A percentile compares a stretch with the other conserved stretches of the same genome.
Conservation (phyloP, 495 filamentous ascomycete genomes). For the Corynascus novoguineensis region DNA sequence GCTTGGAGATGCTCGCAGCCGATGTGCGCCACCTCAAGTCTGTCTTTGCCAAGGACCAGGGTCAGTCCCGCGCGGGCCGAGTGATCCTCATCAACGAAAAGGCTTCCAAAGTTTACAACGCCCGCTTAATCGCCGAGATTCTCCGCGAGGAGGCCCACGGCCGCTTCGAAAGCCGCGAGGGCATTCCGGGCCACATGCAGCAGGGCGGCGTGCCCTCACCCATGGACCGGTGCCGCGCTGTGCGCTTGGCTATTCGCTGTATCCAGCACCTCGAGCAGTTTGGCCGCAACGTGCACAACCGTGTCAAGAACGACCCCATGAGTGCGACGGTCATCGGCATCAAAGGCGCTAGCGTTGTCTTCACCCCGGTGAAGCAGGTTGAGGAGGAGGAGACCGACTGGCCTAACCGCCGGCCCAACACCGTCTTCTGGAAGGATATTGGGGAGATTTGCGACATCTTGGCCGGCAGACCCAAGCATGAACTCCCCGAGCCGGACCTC, state of each 20-base stretch:
- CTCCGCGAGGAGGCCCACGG: conserved; percentile 90
- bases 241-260: conserved; percentile 85
- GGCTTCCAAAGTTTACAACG: conserved; percentile 82
- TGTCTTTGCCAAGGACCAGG: conserved; percentile 78
- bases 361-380: conserved; percentile 66
- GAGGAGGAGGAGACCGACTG: conserved; percentile 91
- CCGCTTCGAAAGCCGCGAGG: conserved; percentile 87
- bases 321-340: conserved; percentile 84
- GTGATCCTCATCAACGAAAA: conserved; percentile 93
- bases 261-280: conserved; percentile 83
- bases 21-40: conserved; percentile 89
- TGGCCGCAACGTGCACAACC: conserved; percentile 57
- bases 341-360: conserved; percentile 80
- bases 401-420: conserved; percentile 75
- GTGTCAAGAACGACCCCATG: conserved; percentile 62
- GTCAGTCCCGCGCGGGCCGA: conserved; percentile 86
- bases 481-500: conserved; percentile 38
- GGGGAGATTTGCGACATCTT: conserved; percentile 80
- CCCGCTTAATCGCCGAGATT: conserved; percentile 89
- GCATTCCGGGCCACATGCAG: conserved; percentile 94
- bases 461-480: conserved; percentile 59
- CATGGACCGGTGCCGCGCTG: conserved; percentile 92
- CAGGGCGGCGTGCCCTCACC: conserved; percentile 90
- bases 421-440: conserved; percentile 78
- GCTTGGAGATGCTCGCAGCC: conserved; percentile 81